Base-by-base conservation (phyloP, 164 flowering plant species). In the Magnolia officinalis region DNA sequence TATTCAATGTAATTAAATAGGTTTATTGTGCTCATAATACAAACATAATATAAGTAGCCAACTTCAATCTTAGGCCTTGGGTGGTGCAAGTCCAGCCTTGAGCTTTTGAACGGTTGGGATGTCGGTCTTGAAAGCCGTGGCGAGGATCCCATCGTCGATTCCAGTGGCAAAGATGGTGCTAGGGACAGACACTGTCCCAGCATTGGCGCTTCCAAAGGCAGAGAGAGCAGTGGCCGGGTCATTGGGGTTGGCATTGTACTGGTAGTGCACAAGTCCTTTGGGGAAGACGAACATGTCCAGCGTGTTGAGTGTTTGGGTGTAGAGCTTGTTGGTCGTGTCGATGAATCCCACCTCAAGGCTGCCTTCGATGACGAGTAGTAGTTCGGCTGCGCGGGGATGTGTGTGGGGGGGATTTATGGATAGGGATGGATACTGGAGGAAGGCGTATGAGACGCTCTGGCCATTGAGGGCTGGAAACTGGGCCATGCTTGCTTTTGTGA, bases 381-480 rank as follows among this genome's bases (percentile, higher is more conserved):
- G 85, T 79, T 84, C 88, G 2, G 88, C 75, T 0, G 86, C 64
- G 9, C 86, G 79, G 0, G 86, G 84, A 58, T 83, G 88, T n/a
- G 81, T 76, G 76, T 85, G 84, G 21, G 79, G 82, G 0, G 86
- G 84, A 69, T 85, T 81, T 31, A 80, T 63, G 3, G 70, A 1
- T 5, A 74, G 76, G 3, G 75, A 59, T 26, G 87, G 85, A 76
- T 19, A 82, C 9, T 74, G 78, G 8, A 80, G 82, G 5, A 82
- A 50, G 20, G 81, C 81, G 11, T 24, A 66, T 4, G 87, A 84
- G 37, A 80, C 83, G 21, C 87, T 80, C 59, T 84, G 84, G 1
- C 86, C 83, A 19, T 80, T 72, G 20, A 84, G 78, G 8, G 81
- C 81, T 0, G 82, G 86, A 51, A 82, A 81, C 58, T 84, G 79